Evolutionary conservation across 345 rosid genomes (phyloP).

Genomic region (Geranium rotundifolium): DNA sequence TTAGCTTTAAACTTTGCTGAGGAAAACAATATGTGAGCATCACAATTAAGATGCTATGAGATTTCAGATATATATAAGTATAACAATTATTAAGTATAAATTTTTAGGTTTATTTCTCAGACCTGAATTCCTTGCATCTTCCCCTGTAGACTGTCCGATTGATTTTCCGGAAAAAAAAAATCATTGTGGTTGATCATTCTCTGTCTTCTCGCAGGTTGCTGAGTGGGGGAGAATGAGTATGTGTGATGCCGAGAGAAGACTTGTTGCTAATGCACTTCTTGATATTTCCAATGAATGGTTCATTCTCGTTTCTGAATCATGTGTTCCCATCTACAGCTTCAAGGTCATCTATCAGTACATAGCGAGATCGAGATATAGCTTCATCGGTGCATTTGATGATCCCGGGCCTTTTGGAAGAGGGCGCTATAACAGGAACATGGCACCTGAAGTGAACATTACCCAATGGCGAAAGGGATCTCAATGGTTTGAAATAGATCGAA

Average conservation of each 20-base stretch:
- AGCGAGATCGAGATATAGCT: slow-evolving; percentile 51
- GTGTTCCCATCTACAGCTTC: slow-evolving; percentile 86
- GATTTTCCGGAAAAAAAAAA: too few relatives aligned
- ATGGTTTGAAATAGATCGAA: slow-evolving; percentile 82
- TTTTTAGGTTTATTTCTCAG: neutral
- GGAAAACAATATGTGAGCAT: too few relatives aligned
- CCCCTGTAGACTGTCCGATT: too few relatives aligned
- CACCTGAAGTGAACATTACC: slow-evolving; percentile 60
- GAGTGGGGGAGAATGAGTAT: slow-evolving; percentile 99
- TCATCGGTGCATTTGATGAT: slow-evolving; percentile 82
- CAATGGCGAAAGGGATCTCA: slow-evolving; percentile 93
- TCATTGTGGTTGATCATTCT: neutral
- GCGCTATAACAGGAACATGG: slow-evolving; percentile 62
- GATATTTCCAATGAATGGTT: slow-evolving; percentile 86
- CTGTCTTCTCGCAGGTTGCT: slow-evolving; percentile 37
- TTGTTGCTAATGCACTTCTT: slow-evolving; percentile 81
- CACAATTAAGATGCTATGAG: too few relatives aligned
- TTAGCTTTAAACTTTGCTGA: too few relatives aligned
- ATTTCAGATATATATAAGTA: too few relatives aligned
- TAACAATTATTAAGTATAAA: too few relatives aligned
- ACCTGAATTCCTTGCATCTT: neutral
- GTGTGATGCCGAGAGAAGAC: slow-evolving; percentile 95
- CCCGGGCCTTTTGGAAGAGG: slow-evolving; percentile 86
- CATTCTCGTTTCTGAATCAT: slow-evolving; percentile 83
- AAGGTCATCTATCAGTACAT: slow-evolving; percentile 54